Evolutionary conservation across 192 early-diverging fungal genomes (phyloP).

Genomic region (Backusella australiensis): DNA sequence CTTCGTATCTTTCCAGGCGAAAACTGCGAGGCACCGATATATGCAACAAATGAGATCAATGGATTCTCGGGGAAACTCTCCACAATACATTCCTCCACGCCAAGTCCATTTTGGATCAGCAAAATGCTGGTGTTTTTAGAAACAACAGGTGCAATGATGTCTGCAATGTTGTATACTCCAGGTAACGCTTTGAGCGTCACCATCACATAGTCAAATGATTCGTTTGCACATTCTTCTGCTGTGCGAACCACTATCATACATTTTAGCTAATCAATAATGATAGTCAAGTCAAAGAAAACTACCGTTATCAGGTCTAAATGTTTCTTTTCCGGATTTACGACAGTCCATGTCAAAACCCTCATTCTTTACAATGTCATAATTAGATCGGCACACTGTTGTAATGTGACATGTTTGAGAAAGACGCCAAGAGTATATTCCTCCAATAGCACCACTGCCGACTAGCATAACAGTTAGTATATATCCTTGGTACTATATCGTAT

Average conservation of each 20-base stretch:
- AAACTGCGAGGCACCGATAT: constrained; percentile 62
- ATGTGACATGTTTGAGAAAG: constrained; percentile 52
- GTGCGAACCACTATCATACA: constrained; percentile 38
- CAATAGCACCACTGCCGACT: constrained; percentile 72
- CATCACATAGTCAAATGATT: constrained; percentile 56
- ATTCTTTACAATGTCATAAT: constrained; percentile 51
- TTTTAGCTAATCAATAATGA: background rate
- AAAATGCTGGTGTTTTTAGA: constrained; percentile 55
- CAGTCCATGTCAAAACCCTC: constrained; percentile 60
- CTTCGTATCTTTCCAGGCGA: constrained; percentile 50
- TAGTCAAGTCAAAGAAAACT: background rate
- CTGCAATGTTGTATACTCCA: constrained; percentile 50
- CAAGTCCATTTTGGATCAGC: constrained; percentile 74
- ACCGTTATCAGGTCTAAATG: constrained; percentile 53
- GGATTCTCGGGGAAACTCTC: constrained; percentile 59
- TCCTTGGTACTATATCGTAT: background rate
- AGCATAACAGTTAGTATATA: too few relatives aligned
- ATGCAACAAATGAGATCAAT: constrained; percentile 57
- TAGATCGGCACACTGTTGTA: constrained; percentile 68
- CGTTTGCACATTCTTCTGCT: constrained; percentile 21
- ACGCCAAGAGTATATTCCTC: constrained; percentile 63
- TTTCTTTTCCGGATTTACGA: constrained; percentile 48
- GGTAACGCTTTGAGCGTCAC: constrained; percentile 70
- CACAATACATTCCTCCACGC: constrained; percentile 55
- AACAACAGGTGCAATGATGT: constrained; percentile 55